Percentiles rank a stretch among this genome's conserved stretches.
Conservation (phyloP, 2,329 filamentous ascomycete species). For the Botrytis aclada region DNA sequence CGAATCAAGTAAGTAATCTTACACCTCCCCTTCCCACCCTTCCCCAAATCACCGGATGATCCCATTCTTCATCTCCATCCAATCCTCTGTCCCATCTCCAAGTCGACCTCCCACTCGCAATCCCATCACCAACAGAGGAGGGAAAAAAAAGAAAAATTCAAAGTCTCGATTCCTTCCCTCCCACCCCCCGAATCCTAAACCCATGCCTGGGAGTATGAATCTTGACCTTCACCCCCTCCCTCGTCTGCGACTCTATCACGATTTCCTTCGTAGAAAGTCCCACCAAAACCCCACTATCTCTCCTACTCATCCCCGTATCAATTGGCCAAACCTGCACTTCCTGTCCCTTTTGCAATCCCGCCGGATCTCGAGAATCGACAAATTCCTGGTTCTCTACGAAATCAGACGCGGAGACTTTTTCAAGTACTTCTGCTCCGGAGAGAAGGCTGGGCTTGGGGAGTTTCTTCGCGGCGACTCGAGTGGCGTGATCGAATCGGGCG, state of each 20-base stretch:
- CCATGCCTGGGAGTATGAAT: conserved; percentile 61
- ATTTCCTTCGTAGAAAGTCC: conserved; percentile 52
- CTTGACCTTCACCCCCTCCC: conserved; percentile 45
- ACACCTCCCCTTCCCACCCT: not conserved
- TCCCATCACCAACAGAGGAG: not conserved
- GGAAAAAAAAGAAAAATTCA: not conserved
- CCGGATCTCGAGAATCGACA: conserved; percentile 51
- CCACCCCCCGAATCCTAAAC: conserved; percentile 46
- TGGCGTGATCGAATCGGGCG: conserved; percentile 52
- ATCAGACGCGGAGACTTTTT: conserved; percentile 44
- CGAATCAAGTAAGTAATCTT: not conserved
- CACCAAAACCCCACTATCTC: conserved; percentile 56
- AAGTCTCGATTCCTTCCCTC: conserved; percentile 18
- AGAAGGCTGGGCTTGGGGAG: conserved; percentile 44
- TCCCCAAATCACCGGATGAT: not conserved
- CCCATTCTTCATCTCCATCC: too few species aligned
- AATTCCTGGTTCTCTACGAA: conserved; percentile 46
- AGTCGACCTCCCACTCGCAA: not conserved
- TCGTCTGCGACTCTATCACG: conserved; percentile 52
- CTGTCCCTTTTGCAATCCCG: conserved; percentile 52
- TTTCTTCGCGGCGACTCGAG: conserved; percentile 44
- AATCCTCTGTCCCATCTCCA: not conserved
- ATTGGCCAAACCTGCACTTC: conserved; percentile 57
- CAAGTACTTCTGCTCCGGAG: conserved; percentile 53
- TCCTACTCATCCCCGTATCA: conserved; percentile 58